Percentiles rank a stretch among this genome's conserved stretches.
Conservation (phyloP, 1,284 basidiomycete genomes). For the Anthracocystis walkeri region DNA sequence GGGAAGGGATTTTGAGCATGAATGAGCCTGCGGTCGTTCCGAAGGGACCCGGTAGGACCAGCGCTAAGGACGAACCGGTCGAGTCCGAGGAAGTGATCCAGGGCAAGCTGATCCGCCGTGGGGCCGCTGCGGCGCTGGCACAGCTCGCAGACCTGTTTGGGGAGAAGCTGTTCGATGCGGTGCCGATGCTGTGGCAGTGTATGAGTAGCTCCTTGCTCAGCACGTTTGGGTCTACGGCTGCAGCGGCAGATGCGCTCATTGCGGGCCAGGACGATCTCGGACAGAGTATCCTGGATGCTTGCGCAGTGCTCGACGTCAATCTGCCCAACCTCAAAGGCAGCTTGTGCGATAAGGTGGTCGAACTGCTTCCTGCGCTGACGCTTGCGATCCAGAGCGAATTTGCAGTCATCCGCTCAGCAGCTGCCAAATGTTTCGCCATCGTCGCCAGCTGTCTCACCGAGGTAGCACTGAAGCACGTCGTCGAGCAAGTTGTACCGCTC, state of each 20-base stretch:
- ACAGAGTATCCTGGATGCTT: constrained; percentile 91
- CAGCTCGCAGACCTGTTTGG: constrained; percentile 85
- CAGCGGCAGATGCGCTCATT: constrained; percentile 33
- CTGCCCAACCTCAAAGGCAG: constrained; percentile 80
- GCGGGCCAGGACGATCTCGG: constrained; percentile 72
- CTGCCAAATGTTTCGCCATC: constrained; percentile 86
- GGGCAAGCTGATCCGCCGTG: constrained; percentile 75
- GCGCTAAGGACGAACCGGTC: constrained; percentile 65
- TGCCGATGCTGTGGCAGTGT: constrained; percentile 94
- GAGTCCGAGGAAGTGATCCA: constrained; percentile 69
- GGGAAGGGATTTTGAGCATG: constrained; percentile 84
- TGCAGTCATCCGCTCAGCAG: constrained; percentile 88
- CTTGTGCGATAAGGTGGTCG: constrained; percentile 78
- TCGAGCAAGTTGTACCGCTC: constrained; percentile 86
- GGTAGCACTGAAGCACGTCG: constrained; percentile 87
- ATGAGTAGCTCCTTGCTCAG: constrained; percentile 83
- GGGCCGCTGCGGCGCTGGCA: constrained; percentile 85
- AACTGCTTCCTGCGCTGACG: constrained; percentile 82
- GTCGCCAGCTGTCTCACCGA: constrained; percentile 86
- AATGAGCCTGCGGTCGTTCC: constrained; percentile 64
- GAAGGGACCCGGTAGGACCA: constrained; percentile 29
- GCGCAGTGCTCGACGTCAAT: constrained; percentile 88
- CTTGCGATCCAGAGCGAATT: constrained; percentile 83
- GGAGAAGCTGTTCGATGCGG: constrained; percentile 77
- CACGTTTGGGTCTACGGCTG: constrained; percentile 77